Evolutionary conservation across 768 basidiomycete species (phyloP), one percentile per base, ranked within the genome.

Genomic region (Pleurotus cornucopiae): DNA sequence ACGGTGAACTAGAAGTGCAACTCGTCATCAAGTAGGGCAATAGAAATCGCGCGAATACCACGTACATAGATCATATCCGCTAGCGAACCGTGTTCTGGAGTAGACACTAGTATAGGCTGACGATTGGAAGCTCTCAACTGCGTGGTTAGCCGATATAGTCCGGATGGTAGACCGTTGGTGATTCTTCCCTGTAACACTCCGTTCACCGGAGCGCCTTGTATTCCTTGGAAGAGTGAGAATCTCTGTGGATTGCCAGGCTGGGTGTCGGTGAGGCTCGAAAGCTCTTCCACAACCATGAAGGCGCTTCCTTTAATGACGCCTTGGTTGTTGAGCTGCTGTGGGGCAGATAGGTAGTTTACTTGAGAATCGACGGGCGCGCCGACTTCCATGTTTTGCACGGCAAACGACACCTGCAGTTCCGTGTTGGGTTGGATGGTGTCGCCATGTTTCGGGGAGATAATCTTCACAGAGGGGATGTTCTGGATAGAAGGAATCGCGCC

Each of bases 51-150:
- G 30, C 20, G n/a, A 58, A 54, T 46, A 40, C 3, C 41, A 74
- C 79, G 60, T 58, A 85, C 80, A 68, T 86, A 86, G 67, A 81
- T 64, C 49, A 71, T 73, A 63, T 89, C 85, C 64, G 87, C 83
- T 30, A 84, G 63, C 18, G 70, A 67, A 57, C 85, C 84, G 60
- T 83, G 86, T 61, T 83, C 84, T 14, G 80, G 84, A 46, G 87
- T 66, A 14, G 84, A 74, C 44, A 79, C 82, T 55, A 85, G 68
- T 48, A 71, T 77, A 3, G 80, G 84, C 60, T 80, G 78, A 61
- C 88, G 84, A 68, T 87, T 87, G 9, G 78, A 63, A 13, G 78
- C 73, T 26, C 76, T 63, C 62, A 81, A 81, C 67, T 86, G 85
- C 4, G 81, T 79, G 58, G 80, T 76, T 20, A 86, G 64, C 57